phyloP scores from a whole-genome alignment of 441 rosid genomes.

The Theobroma grandiflorum region DNA sequence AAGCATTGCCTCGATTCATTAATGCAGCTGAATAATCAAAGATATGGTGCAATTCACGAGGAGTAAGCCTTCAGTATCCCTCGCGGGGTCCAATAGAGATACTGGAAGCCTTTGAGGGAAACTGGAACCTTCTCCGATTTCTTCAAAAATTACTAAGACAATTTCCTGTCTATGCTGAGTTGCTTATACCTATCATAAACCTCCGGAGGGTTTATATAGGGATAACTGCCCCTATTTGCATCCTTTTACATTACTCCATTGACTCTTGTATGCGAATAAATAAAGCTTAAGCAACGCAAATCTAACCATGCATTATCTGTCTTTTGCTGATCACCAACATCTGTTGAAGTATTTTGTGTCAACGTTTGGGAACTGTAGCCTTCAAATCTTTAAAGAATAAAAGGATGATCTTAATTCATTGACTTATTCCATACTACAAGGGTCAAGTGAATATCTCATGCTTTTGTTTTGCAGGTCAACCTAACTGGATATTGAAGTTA shows the following conservation, averaged over 20 bases:
- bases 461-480: background rate
- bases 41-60: background rate
- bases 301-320: background rate
- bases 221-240: background rate
- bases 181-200: background rate
- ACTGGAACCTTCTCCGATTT: slow-evolving; percentile 38
- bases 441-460: slow-evolving; percentile 32
- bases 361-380: slow-evolving; percentile 2
- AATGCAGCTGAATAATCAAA: background rate
- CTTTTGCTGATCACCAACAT: background rate
- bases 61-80: slow-evolving; percentile 28
- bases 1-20: background rate
- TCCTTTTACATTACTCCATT: background rate
- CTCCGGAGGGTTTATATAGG: slow-evolving; percentile 20
- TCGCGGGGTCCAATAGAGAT: slow-evolving; percentile 7
- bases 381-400: slow-evolving; percentile 17
- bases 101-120: slow-evolving; percentile 52
- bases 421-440: slow-evolving; percentile 28
- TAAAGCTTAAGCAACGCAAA: slow-evolving; percentile 8
- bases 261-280: background rate
- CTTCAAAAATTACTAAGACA: background rate
- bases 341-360: background rate
- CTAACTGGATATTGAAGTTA: background rate
- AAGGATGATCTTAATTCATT: slow-evolving; percentile 2
- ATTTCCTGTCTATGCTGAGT: background rate